Evolutionary conservation across 2,329 filamentous ascomycete species (phyloP), one percentile per base, ranked within the genome.

Genomic region (Fonsecaea monophora): DNA sequence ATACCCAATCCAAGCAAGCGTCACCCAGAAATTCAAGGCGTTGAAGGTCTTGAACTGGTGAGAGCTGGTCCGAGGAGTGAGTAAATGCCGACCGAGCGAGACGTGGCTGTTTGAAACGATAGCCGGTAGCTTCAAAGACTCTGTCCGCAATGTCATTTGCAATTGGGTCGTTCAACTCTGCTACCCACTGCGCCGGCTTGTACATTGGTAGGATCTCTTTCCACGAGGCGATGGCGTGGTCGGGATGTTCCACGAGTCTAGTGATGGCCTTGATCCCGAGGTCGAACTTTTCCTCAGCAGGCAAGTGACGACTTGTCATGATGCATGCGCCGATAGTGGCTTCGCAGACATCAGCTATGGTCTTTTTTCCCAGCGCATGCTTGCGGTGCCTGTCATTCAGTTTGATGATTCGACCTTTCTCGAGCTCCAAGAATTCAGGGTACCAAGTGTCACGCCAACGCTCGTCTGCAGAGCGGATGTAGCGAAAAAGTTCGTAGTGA

Each of bases 1-100:
- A 92, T 10, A 85, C 90, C 87, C 94, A 91, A 75, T 97, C 94
- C 1, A 96, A 87, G 1, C 98, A 83, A 0, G 94, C 88, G 76
- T 98, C 95, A 0, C 94, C 94, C 0, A 98, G 81, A 72, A 98
- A 98, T 73, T 98, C 94, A 0, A 98, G 86, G 1, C 94, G 88
- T 74, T 99, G 93, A 74, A 98, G 97, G 75, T 87, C 90, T 0
- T 94, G 94, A 0, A 97, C 85, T n/a, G 86, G 85, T 68, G 94
- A 91, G 64, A 84, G 86, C 2, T 91, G 89, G 73, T 92, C 92
- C 0, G 94, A 97, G 0, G 94, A 90, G 74, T 98, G 95, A 35
- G 89, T 90, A 77, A 98, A 96, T 0, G 93, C 94, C 3, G 91
- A 96, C 6, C 91, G 86, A 0, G 96, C 83, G 0, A 98, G 82